phyloP scores from a whole-genome alignment of 1,284 basidiomycete genomes.

The Lentinus polychrous region DNA sequence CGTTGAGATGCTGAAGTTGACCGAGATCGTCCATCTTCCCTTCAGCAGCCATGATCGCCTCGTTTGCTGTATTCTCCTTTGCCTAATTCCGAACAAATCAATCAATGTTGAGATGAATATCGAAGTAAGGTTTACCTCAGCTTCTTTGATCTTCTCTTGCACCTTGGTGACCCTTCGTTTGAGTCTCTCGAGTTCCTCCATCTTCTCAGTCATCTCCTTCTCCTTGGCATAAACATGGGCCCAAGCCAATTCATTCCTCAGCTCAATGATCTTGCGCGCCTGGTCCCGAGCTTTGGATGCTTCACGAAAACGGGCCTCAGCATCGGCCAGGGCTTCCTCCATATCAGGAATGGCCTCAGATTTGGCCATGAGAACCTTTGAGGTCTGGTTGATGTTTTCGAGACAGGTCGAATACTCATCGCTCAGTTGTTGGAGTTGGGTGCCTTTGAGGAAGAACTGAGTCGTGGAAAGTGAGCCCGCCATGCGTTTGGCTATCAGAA shows the following conservation, averaged over 20 bases:
- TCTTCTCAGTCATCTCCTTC: conserved; percentile 39
- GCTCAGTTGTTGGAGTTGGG: conserved; percentile 83
- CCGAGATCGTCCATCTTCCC: conserved; percentile 42
- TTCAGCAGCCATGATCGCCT: conserved; percentile 43
- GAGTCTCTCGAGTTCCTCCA: conserved; percentile 44
- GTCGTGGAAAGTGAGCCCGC: background rate
- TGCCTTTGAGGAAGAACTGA: conserved; percentile 92
- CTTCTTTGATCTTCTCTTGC: conserved; percentile 34
- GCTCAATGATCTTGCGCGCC: conserved; percentile 55
- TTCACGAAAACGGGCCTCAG: conserved; percentile 58
- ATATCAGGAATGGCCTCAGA: conserved; percentile 73
- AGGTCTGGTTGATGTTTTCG: conserved; percentile 63
- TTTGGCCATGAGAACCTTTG: conserved; percentile 59
- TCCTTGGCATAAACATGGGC: conserved; percentile 77
- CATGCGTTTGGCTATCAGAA: conserved; percentile 1
- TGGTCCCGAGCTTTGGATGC: conserved; percentile 71
- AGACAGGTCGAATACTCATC: conserved; percentile 81
- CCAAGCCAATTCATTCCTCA: conserved; percentile 87
- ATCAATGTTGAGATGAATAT: background rate
- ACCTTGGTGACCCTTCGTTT: conserved; percentile 44
- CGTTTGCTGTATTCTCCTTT: conserved; percentile 35
- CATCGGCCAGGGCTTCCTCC: conserved; percentile 51
- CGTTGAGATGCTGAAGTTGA: conserved; percentile 44
- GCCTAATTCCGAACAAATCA: conserved; percentile 17
- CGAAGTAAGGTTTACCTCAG: conserved; percentile 33